A percentile compares a stretch with the other conserved stretches of the same genome.
These are phyloP conservation scores for Aspergillus niger DNA, from an alignment of 2,329 filamentous ascomycete species.

Conservation along the genomic window DNA sequence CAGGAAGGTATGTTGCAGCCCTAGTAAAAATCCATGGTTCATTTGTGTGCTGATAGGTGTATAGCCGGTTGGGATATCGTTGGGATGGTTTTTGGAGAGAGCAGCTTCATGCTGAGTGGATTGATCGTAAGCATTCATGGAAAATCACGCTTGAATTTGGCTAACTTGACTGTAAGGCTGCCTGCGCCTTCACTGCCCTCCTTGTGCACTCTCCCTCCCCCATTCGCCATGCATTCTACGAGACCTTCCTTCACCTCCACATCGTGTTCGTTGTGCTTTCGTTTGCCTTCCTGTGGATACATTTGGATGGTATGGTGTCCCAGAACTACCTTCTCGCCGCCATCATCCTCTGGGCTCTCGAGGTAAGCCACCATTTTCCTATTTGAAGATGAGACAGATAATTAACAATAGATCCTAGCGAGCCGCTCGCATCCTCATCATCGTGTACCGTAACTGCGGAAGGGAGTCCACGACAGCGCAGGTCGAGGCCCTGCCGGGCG, in stretches of 20 bases:
- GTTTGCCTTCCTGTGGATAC: conserved; percentile 74
- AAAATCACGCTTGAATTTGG: not conserved
- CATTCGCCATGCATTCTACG: conserved; percentile 91
- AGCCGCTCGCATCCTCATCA: conserved; percentile 61
- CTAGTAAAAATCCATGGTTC: not conserved
- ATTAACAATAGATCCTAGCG: conserved; percentile 42
- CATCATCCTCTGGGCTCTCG: conserved; percentile 73
- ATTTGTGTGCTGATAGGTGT: conserved; percentile 50
- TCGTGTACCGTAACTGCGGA: conserved; percentile 66
- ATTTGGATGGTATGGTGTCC: conserved; percentile 71
- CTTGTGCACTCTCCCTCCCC: conserved; percentile 73
- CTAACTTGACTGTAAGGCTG: conserved; percentile 31
- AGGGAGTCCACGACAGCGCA: conserved; percentile 63
- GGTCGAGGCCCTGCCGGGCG: conserved; percentile 69
- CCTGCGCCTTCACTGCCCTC: conserved; percentile 65
- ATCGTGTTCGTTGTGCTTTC: conserved; percentile 70
- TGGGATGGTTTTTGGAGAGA: conserved; percentile 30
- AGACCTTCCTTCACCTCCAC: conserved; percentile 89
- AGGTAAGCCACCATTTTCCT: conserved; percentile 43
- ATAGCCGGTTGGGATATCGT: conserved; percentile 45
- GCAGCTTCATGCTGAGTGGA: conserved; percentile 44
- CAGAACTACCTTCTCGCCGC: conserved; percentile 73
- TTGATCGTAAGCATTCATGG: conserved; percentile 42
- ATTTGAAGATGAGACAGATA: not conserved
- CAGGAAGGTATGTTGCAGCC: conserved; percentile 28